A percentile compares a stretch with the other conserved stretches of the same genome.
These are phyloP conservation scores for Cercis canadensis DNA, from an alignment of 306 rosid species.

Conservation along the genomic window DNA sequence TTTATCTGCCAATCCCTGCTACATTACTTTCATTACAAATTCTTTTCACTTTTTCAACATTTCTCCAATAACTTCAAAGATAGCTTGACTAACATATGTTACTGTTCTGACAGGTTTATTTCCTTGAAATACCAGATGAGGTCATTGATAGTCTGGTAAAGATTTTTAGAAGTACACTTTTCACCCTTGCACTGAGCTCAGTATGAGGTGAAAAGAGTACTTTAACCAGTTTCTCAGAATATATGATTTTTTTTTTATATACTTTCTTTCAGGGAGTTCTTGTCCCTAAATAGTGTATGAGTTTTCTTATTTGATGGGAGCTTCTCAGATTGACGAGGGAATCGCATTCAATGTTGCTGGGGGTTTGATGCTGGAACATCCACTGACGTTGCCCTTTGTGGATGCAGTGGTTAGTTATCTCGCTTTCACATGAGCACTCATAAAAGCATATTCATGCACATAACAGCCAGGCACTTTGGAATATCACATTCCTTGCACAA, in stretches of 20 bases:
- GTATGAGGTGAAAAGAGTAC: constrained; percentile 63
- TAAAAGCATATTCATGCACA: constrained; percentile 22
- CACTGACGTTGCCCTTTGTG: constrained; percentile 78
- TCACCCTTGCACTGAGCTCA: constrained; percentile 52
- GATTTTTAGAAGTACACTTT: constrained; percentile 49
- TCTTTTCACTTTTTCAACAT: constrained; percentile 19
- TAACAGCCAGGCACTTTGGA: not conserved
- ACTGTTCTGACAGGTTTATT: constrained; percentile 71
- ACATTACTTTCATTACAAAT: constrained; percentile 13
- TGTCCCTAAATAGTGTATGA: constrained; percentile 47
- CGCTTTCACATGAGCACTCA: constrained; percentile 20
- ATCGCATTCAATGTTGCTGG: constrained; percentile 79
- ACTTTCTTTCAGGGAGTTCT: constrained; percentile 34
- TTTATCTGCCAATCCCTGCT: no score
- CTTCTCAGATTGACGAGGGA: constrained; percentile 79
- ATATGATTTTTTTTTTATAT: constrained; percentile 33
- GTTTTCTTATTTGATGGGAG: constrained; percentile 59
- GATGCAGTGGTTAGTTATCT: constrained; percentile 80
- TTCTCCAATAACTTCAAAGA: not conserved
- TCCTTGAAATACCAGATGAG: constrained; percentile 83
- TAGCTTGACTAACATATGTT: constrained; percentile 30
- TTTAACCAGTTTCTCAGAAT: constrained; percentile 46
- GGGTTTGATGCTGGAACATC: constrained; percentile 96
- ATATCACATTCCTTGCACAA: no score
- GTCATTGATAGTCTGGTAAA: constrained; percentile 80